phyloP scores from a whole-genome alignment of 2,329 filamentous ascomycete genomes.

The Tolypocladium tropicale region DNA sequence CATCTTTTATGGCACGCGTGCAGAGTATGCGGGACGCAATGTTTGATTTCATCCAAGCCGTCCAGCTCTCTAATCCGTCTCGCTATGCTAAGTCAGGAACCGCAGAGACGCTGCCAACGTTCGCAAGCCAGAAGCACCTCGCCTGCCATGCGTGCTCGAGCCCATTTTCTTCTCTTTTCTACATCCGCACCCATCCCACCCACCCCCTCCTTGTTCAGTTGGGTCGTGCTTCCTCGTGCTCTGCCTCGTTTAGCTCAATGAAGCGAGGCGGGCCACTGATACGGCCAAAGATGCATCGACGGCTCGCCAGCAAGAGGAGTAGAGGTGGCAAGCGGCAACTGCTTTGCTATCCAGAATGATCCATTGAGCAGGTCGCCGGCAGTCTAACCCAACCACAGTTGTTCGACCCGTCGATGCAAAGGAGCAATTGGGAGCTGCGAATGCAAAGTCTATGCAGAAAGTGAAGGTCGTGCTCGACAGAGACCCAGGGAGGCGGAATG shows the following conservation, averaged over 20 bases:
- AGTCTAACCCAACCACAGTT: not conserved
- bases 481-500: not conserved
- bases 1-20: not conserved
- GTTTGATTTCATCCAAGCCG: not conserved
- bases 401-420: not conserved
- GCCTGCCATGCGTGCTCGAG: not conserved
- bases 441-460: slow-evolving; percentile 2
- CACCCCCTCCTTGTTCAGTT: not conserved
- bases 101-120: not conserved
- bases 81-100: not conserved
- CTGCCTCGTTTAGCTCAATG: not conserved
- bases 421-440: not conserved
- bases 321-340: not conserved
- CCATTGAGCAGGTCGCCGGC: not conserved
- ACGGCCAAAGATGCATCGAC: not conserved
- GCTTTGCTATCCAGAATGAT: not conserved
- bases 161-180: not conserved
- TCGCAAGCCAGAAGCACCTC: not conserved
- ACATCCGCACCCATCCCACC: not conserved
- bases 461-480: not conserved
- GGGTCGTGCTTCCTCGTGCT: not conserved
- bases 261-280: not conserved
- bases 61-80: not conserved
- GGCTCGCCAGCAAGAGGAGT: not conserved
- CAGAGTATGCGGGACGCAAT: not conserved